Base-by-base conservation (phyloP, 345 rosid species). In the Leavenworthia alabamica region DNA sequence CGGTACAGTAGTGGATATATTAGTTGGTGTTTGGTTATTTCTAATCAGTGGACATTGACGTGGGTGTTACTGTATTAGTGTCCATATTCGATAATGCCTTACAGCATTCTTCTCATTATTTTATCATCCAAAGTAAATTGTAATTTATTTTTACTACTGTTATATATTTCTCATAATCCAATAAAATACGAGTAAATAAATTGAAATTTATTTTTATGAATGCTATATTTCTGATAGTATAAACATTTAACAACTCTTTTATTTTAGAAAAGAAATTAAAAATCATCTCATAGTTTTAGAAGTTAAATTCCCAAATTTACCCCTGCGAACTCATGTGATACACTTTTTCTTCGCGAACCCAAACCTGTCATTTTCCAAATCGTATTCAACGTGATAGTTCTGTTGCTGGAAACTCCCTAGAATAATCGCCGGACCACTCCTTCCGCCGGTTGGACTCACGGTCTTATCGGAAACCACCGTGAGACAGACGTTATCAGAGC, bases 371-470 rank as follows among this genome's bases (percentile, higher is more conserved):
- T 86, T 82, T 31, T 71, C 81, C 68, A 86, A 67, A 78, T 89
- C 95, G 64, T 71, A 92, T 67, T 92, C 98, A 4, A 89, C 48
- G 23, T 81, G 59, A 72, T 77, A 85, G 71, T 92, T 83, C 79
- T 81, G 93, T 70, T 80, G 90, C 82, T 92, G 97, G 26, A 82
- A 92, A 74, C 76, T 82, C 29, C 97, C 98, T 41, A 92, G 28
- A 4, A 92, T 80, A 3, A 92, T 81, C 43, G 89, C 86, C 76
- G 96, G 98, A 0, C 96, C 96, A 17, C 76, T 65, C 40, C 29
- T 8, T 1, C 14, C 46, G 2, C 46, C 75, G 48, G 70, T 37
- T 3, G 78, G 65, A 57, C 71, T 73, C 13, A 50, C 44, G 0
- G 12, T 60, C 0, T 10, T 28, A 39, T 79, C 83, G 9, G 85